Base-by-base conservation (phyloP, 2,329 filamentous ascomycete species). In the Chrysosporium queenslandicum region DNA sequence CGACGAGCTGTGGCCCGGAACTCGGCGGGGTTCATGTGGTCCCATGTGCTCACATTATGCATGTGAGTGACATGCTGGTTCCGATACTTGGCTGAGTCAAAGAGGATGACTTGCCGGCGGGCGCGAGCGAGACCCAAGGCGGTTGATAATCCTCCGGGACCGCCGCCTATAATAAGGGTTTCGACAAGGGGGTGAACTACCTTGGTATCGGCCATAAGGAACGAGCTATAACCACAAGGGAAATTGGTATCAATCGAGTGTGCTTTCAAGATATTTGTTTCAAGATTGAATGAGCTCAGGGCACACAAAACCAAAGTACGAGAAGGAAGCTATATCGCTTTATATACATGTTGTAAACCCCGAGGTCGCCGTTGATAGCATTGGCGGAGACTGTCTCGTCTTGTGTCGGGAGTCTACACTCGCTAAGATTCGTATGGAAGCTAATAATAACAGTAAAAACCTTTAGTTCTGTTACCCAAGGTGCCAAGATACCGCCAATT, bases 31-130 rank as follows among this genome's bases (percentile, higher is more conserved):
- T 61, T 43, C n/a, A 51, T 46, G 46, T 71, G 65, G 50, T 74
- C 71, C 63, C 65, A 71, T 1, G 59, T 66, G 1, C 60, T 53
- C 2, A 74, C 61, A 14, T 64, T 70, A 62, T 77, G 75, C 72
- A 77, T 75, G 58, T 75, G 69, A 1, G 58, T 53, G 0, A 69
- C 64, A 21, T 58, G 56, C 18, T 61, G 62, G 57, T 78, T 77
- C 47, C 74, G 70, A 57, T 72, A 77, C 7, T 58, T 52, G 3
- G 58, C 60, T 0, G 67, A 70, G 57, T 75, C 71, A 56, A 77
- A 75, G 21, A 77, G 62, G 7, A 75, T 55, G 16, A 65, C 66
- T 9, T 64, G 70, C 49, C 67, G 64, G 1, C 65, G 63, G 9
- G 64, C 63, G 29, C 73, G 70, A n/a, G 68, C 67, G 2, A 74